A percentile compares a stretch with the other conserved stretches of the same genome.
These are phyloP conservation scores for Hypholoma sublateritium DNA, from an alignment of 768 basidiomycete genomes.

Conservation along the genomic window DNA sequence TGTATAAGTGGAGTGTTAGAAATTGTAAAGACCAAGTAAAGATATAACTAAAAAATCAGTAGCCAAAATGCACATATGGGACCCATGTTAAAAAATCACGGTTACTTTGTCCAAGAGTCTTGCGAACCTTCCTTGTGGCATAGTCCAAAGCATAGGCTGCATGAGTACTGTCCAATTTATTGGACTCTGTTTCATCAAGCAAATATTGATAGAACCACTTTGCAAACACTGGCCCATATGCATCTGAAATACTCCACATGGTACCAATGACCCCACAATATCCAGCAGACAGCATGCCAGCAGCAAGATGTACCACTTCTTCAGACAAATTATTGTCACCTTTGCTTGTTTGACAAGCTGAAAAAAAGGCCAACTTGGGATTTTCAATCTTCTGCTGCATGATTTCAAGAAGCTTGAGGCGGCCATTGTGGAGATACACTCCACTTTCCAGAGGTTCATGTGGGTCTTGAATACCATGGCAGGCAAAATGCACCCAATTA, in stretches of 20 bases:
- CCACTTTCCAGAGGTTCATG: constrained; percentile 24
- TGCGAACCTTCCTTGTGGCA: constrained; percentile 18
- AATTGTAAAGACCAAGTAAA: no score
- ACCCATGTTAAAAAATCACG: constrained; percentile 7
- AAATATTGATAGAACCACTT: constrained; percentile 29
- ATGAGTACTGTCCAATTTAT: constrained; percentile 7
- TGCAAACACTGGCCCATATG: constrained; percentile 30
- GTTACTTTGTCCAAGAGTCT: constrained; percentile 4
- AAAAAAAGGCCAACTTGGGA: no score
- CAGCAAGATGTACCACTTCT: no score
- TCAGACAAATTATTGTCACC: no score
- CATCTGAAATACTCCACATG: constrained; percentile 42
- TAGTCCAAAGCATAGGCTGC: no score
- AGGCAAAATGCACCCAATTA: constrained; percentile 34
- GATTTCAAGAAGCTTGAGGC: constrained; percentile 18
- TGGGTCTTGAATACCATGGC: constrained; percentile 31
- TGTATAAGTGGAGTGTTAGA: no score
- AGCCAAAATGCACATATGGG: constrained; percentile 14
- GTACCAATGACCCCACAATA: constrained; percentile 35
- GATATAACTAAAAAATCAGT: not conserved
- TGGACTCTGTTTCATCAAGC: constrained; percentile 1
- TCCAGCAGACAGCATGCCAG: constrained; percentile 36
- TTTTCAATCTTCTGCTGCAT: no score
- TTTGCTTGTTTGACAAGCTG: no score
- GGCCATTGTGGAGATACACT: constrained; percentile 18